These are phyloP conservation scores for Dendrobium officinale DNA, from an alignment of 106 monocot genomes.

Conservation along the genomic window DNA sequence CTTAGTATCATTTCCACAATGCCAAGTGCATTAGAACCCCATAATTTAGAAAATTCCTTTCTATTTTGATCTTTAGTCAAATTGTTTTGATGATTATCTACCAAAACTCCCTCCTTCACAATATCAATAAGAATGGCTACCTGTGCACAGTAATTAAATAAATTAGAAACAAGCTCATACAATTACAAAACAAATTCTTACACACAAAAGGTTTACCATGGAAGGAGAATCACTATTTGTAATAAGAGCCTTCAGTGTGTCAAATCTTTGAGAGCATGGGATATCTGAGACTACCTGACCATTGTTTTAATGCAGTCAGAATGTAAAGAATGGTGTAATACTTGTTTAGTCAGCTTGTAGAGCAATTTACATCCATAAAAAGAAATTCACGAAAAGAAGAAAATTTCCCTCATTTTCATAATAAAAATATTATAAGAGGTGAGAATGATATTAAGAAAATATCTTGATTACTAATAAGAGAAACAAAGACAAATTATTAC, in stretches of 20 bases:
- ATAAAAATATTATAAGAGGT: not conserved
- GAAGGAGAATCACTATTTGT: conserved; percentile 61
- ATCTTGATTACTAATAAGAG: not conserved
- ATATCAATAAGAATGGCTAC: conserved; percentile 79
- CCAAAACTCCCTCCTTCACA: conserved; percentile 44
- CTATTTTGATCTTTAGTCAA: conserved; percentile 8
- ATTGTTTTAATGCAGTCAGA: not conserved
- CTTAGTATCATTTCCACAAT: conserved; percentile 69
- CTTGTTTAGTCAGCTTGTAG: not conserved
- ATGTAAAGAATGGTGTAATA: not conserved
- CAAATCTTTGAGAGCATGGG: conserved; percentile 50
- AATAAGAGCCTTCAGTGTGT: conserved; percentile 66
- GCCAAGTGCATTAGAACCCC: conserved; percentile 50
- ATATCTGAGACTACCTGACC: conserved; percentile 75
- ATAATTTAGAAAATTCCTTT: conserved; percentile 16
- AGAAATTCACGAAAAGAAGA: not conserved
- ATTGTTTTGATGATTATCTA: conserved; percentile 13
- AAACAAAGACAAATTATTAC: not conserved
- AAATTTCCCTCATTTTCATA: not conserved
- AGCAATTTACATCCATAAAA: not conserved
- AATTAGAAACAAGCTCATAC: not conserved
- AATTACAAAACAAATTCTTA: not conserved
- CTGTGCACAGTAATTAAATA: conserved; percentile 19
- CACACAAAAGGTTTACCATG: conserved; percentile 41
- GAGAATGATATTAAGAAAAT: not conserved